Percentiles rank a stretch among this genome's conserved stretches.
These are phyloP conservation scores for Suillus placidus DNA, from an alignment of 768 basidiomycete species.

Conservation along the genomic window DNA sequence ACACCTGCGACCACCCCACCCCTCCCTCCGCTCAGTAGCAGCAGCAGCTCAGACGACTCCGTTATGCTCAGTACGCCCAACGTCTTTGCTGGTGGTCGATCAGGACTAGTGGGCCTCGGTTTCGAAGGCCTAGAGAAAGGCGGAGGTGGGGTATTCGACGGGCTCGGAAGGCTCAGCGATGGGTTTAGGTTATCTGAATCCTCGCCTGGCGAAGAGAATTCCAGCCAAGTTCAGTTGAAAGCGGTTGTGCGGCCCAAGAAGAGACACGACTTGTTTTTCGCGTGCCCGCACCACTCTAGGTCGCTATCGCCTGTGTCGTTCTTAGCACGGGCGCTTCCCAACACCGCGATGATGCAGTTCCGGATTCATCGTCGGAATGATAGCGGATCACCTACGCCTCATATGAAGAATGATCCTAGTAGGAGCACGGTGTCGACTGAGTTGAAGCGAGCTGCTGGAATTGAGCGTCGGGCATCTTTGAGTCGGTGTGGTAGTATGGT, in stretches of 20 bases:
- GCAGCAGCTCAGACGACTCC: background rate
- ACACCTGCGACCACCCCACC: constrained; percentile 21
- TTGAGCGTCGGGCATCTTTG: constrained; percentile 29
- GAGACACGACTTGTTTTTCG: constrained; percentile 33
- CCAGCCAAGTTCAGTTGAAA: constrained; percentile 14
- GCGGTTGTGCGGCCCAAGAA: constrained; percentile 23
- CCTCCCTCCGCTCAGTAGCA: background rate
- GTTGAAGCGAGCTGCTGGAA: constrained; percentile 30
- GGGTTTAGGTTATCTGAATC: constrained; percentile 22
- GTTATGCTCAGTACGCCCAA: background rate
- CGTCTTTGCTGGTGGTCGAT: background rate
- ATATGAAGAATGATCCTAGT: constrained; percentile 13
- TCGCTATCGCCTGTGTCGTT: constrained; percentile 14
- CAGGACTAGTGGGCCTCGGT: constrained; percentile 26
- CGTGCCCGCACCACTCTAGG: constrained; percentile 15
- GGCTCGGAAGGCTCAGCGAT: constrained; percentile 31
- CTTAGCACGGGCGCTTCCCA: constrained; percentile 10
- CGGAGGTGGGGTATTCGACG: constrained; percentile 31
- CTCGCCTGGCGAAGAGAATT: background rate
- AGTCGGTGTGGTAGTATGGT: constrained; percentile 5
- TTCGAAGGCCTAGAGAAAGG: constrained; percentile 28
- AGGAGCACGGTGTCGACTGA: constrained; percentile 34
- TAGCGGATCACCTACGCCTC: constrained; percentile 27
- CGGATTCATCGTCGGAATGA: constrained; percentile 19
- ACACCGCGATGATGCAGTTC: constrained; percentile 13